Evolutionary conservation across 2,329 filamentous ascomycete genomes (phyloP).

Genomic region (Akanthomyces muscarius): DNA sequence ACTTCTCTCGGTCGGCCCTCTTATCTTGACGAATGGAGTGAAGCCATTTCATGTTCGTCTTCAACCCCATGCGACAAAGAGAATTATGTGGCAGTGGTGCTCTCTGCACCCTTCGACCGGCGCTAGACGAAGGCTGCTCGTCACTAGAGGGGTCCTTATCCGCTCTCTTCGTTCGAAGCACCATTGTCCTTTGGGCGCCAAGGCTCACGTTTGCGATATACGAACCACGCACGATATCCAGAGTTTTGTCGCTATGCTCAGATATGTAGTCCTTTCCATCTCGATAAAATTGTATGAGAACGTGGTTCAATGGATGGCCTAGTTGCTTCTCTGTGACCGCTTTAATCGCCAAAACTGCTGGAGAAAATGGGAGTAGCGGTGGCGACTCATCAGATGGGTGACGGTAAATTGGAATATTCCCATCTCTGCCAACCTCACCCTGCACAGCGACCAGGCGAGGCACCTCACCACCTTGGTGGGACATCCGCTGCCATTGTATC

Average conservation of each 20-base stretch:
- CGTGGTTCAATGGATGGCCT: conserved; percentile 83
- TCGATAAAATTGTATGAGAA: conserved; percentile 90
- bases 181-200: conserved; percentile 88
- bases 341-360: conserved; percentile 66
- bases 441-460: conserved; percentile 89
- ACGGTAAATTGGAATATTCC: conserved; percentile 83
- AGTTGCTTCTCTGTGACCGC: conserved; percentile 65
- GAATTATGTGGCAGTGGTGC: conserved; percentile 82
- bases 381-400: conserved; percentile 89
- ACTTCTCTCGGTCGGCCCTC: conserved; percentile 63
- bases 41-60: conserved; percentile 82
- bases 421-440: conserved; percentile 64
- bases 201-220: conserved; percentile 91
- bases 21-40: conserved; percentile 92
- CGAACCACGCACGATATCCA: conserved; percentile 78
- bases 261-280: conserved; percentile 85
- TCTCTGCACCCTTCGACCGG: conserved; percentile 58
- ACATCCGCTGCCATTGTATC: conserved; percentile 87
- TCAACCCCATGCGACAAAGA: conserved; percentile 74
- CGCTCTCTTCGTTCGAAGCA: conserved; percentile 74
- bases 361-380: conserved; percentile 70
- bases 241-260: conserved; percentile 94
- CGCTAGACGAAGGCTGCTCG: conserved; percentile 18
- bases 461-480: conserved; percentile 85
- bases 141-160: conserved; percentile 36